A percentile compares a stretch with the other conserved stretches of the same genome.
phyloP scores from a whole-genome alignment of 768 basidiomycete genomes.

The Porpolomopsis calyptriformis region DNA sequence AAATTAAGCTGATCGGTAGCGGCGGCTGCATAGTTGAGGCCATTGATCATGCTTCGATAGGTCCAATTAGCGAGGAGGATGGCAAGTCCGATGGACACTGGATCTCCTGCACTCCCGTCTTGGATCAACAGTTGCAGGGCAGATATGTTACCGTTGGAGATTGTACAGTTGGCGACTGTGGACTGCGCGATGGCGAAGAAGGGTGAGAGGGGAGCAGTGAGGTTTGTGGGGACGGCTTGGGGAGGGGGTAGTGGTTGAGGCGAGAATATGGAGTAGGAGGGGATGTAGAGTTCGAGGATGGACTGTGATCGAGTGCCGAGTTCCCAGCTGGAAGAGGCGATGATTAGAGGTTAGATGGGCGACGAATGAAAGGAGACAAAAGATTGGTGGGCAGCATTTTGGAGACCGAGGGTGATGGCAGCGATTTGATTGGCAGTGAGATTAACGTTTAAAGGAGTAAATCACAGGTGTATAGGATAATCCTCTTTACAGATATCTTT shows the following conservation, averaged over 20 bases:
- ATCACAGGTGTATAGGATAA: too few species aligned
- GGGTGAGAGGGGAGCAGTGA: constrained; percentile 32
- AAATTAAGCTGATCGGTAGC: constrained; percentile 58
- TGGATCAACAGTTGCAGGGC: constrained; percentile 50
- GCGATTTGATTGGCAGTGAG: too few species aligned
- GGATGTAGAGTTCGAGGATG: constrained; percentile 35
- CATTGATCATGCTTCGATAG: constrained; percentile 18
- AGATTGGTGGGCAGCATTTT: too few species aligned
- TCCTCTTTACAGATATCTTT: too few species aligned
- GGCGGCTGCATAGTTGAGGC: constrained; percentile 49
- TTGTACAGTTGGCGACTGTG: constrained; percentile 38
- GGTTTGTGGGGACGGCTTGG: constrained; percentile 19
- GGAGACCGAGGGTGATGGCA: too few species aligned
- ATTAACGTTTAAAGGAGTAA: too few species aligned
- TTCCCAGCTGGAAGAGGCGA: constrained; percentile 32
- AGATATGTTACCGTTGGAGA: constrained; percentile 29
- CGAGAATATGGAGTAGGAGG: constrained; percentile 36
- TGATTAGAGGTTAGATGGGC: too few species aligned
- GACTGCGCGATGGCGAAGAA: constrained; percentile 45
- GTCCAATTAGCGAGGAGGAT: constrained; percentile 52
- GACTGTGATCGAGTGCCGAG: constrained; percentile 42
- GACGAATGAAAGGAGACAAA: too few species aligned
- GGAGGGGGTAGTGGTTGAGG: constrained; percentile 26
- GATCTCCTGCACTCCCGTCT: constrained; percentile 62
- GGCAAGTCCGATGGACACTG: constrained; percentile 64